Evolutionary conservation across 179 eudicot species (phyloP).

Genomic region (Beta macrorhiza): DNA sequence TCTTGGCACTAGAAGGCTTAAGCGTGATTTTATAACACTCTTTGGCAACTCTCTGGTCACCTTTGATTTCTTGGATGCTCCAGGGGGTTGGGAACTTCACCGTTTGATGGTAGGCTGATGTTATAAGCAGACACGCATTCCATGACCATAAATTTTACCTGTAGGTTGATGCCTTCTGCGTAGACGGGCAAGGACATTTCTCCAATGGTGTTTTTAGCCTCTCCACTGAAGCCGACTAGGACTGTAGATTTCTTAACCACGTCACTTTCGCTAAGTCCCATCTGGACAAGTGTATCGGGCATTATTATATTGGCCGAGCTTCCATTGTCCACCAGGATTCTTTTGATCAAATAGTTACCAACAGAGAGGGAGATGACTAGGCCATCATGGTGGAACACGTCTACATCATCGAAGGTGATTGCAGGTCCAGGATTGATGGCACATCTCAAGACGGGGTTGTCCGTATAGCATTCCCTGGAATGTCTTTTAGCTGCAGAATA

Average conservation of each 20-base stretch:
- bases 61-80: background rate
- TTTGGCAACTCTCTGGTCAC: background rate
- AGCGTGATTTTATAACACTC: background rate
- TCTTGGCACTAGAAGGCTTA: background rate
- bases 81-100: background rate
- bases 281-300: background rate
- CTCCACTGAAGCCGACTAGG: constrained; percentile 18
- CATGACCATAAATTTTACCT: background rate
- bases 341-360: background rate
- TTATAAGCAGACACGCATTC: background rate
- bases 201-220: background rate
- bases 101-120: too few relatives aligned
- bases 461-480: too few relatives aligned
- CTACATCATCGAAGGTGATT: too few relatives aligned
- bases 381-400: too few relatives aligned
- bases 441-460: too few relatives aligned
- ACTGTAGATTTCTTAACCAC: background rate
- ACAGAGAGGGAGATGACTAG: too few relatives aligned
- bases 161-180: background rate
- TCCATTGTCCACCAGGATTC: constrained; percentile 7
- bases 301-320: constrained; percentile 9
- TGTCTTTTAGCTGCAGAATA: too few relatives aligned
- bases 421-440: too few relatives aligned
- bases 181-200: background rate
- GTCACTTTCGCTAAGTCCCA: background rate